Percentiles rank a stretch among this genome's conserved stretches.
Conservation (phyloP, 208 protist species). For the Trypanosoma conorhini region DNA sequence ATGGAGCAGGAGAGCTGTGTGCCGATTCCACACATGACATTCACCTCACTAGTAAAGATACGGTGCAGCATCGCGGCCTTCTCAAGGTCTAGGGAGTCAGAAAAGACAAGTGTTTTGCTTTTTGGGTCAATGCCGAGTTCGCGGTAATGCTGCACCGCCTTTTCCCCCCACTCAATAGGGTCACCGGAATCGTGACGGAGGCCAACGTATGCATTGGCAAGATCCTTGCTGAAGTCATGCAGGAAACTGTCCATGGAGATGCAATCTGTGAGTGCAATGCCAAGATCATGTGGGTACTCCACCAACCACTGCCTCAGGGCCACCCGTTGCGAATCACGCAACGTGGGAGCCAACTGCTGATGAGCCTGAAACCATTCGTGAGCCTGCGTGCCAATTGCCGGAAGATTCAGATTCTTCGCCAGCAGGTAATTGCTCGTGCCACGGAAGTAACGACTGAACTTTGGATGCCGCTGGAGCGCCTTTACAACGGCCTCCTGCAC, state of each 20-base stretch:
- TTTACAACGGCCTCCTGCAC: slow-evolving; percentile 80
- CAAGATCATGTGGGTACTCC: slow-evolving; percentile 83
- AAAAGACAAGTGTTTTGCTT: slow-evolving; percentile 84
- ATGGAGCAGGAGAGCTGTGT: slow-evolving; percentile 88
- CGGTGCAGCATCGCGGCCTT: slow-evolving; percentile 59
- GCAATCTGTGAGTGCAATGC: slow-evolving; percentile 88
- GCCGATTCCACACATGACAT: slow-evolving; percentile 84
- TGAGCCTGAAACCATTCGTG: slow-evolving; percentile 93
- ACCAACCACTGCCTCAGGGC: slow-evolving; percentile 75
- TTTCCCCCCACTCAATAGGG: slow-evolving; percentile 70
- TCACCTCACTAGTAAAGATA: slow-evolving; percentile 53
- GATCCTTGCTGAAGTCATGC: slow-evolving; percentile 59
- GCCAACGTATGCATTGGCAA: slow-evolving; percentile 65
- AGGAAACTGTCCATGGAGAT: slow-evolving; percentile 92
- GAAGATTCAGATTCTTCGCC: slow-evolving; percentile 58
- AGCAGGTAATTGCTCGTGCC: slow-evolving; percentile 90
- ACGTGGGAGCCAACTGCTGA: slow-evolving; percentile 74
- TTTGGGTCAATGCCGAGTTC: slow-evolving; percentile 72
- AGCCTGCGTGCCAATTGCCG: slow-evolving; percentile 79
- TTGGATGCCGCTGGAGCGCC: slow-evolving; percentile 44
- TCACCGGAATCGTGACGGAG: slow-evolving; percentile 86
- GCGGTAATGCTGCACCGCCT: slow-evolving; percentile 80
- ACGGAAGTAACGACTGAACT: slow-evolving; percentile 56
- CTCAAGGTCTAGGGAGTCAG: slow-evolving; percentile 81
- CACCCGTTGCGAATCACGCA: slow-evolving; percentile 68